phyloP scores from a whole-genome alignment of 768 basidiomycete genomes.

The Floccularia luteovirens region DNA sequence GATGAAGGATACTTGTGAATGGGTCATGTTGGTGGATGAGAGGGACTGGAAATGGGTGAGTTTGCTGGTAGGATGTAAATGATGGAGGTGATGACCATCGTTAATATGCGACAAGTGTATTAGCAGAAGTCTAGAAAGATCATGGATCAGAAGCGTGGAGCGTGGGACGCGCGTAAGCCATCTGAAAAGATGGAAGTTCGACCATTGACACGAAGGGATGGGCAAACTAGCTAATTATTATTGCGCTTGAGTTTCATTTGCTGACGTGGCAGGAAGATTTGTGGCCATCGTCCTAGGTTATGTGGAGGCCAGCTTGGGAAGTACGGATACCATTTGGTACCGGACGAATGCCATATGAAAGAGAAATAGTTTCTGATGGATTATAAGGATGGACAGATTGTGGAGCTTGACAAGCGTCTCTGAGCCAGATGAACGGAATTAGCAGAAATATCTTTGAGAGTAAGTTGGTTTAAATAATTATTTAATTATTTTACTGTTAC shows the following conservation, averaged over 20 bases:
- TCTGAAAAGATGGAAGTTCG: conserved; percentile 88
- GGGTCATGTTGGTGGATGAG: conserved; percentile 9
- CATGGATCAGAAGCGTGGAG: conserved; percentile 32
- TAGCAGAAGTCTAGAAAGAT: conserved; percentile 51
- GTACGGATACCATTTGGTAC: conserved; percentile 37
- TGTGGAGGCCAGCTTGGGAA: conserved; percentile 13
- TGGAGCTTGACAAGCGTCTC: conserved; percentile 76
- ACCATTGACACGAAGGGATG: conserved; percentile 77
- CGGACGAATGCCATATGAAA: conserved; percentile 43
- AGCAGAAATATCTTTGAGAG: conserved; percentile 30
- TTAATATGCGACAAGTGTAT: conserved; percentile 69
- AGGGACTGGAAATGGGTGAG: conserved; percentile 23
- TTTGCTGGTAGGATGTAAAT: conserved; percentile 70
- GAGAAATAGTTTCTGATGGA: conserved; percentile 61
- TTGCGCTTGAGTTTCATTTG: not conserved
- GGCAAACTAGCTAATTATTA: conserved; percentile 89
- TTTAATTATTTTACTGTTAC: no score
- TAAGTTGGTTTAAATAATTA: no score
- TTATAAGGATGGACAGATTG: conserved; percentile 81
- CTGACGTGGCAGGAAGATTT: conserved; percentile 21
- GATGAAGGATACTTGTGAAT: conserved; percentile 47
- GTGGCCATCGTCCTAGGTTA: conserved; percentile 55
- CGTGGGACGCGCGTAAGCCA: conserved; percentile 53
- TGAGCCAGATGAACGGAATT: conserved; percentile 65
- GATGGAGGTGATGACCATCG: conserved; percentile 76